phyloP scores from a whole-genome alignment of 192 early-diverging fungal species.

The Backusella australiensis region DNA sequence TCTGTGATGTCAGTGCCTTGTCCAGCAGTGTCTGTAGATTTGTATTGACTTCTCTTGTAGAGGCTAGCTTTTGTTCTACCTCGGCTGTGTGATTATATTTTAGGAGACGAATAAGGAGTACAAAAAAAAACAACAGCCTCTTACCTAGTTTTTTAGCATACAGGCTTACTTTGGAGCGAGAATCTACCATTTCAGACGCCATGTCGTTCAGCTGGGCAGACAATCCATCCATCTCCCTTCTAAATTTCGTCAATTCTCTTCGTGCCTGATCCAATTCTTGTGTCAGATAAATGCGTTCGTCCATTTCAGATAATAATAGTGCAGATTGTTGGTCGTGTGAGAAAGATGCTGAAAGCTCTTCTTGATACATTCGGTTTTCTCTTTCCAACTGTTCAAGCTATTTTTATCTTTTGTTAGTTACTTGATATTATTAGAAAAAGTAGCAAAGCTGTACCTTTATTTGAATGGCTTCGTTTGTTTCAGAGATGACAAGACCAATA shows the following conservation, averaged over 20 bases:
- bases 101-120: too few relatives aligned
- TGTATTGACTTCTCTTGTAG: conserved; percentile 56
- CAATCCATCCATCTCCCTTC: conserved; percentile 53
- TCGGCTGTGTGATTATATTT: conserved; percentile 24
- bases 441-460: conserved; percentile 26
- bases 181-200: conserved; percentile 55
- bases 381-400: conserved; percentile 36
- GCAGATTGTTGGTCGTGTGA: conserved; percentile 1
- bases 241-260: conserved; percentile 50
- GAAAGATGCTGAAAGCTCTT: conserved; percentile 5
- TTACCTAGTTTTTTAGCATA: conserved; percentile 54
- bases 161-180: conserved; percentile 47
- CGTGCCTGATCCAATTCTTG: conserved; percentile 49
- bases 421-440: neutral
- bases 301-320: conserved; percentile 27
- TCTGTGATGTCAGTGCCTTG: conserved; percentile 51
- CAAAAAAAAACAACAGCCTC: neutral
- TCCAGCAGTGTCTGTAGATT: conserved; percentile 51
- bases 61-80: conserved; percentile 52
- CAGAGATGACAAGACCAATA: conserved; percentile 56
- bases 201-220: conserved; percentile 60
- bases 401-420: neutral
- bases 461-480: conserved; percentile 51
- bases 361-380: conserved; percentile 29
- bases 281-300: conserved; percentile 48